Conservation (phyloP, 1,284 basidiomycete species). For the Rhodotorula mucilaginosa region DNA sequence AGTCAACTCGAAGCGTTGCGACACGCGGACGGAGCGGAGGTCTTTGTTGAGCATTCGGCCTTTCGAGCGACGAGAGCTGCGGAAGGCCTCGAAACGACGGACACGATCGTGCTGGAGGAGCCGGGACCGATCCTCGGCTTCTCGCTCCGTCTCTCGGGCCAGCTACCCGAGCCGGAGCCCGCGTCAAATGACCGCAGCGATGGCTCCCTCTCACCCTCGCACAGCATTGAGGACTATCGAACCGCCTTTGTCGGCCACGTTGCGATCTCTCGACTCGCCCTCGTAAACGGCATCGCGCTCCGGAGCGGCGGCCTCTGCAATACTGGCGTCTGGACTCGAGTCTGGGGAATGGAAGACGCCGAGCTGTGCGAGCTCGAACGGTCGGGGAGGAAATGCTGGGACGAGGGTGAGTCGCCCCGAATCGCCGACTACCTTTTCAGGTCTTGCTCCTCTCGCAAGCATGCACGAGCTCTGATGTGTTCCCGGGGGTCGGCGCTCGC, state of each 20-base stretch:
- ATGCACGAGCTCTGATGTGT: not conserved
- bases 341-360: slow-evolving; percentile 57
- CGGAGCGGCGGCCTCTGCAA: slow-evolving; percentile 82
- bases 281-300: slow-evolving; percentile 58
- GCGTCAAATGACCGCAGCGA: not conserved
- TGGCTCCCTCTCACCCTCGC: not conserved
- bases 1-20: slow-evolving; percentile 47
- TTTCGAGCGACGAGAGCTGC: not conserved
- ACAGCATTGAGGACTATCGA: not conserved
- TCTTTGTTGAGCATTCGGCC: slow-evolving; percentile 16
- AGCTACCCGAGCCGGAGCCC: not conserved
- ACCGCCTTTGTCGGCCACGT: slow-evolving; percentile 59
- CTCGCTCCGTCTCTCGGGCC: slow-evolving; percentile 12
- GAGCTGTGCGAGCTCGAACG: slow-evolving; percentile 16
- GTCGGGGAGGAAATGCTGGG: slow-evolving; percentile 31
- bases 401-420: slow-evolving; percentile 21
- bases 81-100: slow-evolving; percentile 50
- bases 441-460: not conserved
- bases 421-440: not conserved
- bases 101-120: slow-evolving; percentile 3
- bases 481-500: not conserved
- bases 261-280: slow-evolving; percentile 42
- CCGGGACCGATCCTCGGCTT: slow-evolving; percentile 34
- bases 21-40: slow-evolving; percentile 49
- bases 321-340: slow-evolving; percentile 68